phyloP scores from a whole-genome alignment of 768 basidiomycete species.

The Boletus subparvulus region DNA sequence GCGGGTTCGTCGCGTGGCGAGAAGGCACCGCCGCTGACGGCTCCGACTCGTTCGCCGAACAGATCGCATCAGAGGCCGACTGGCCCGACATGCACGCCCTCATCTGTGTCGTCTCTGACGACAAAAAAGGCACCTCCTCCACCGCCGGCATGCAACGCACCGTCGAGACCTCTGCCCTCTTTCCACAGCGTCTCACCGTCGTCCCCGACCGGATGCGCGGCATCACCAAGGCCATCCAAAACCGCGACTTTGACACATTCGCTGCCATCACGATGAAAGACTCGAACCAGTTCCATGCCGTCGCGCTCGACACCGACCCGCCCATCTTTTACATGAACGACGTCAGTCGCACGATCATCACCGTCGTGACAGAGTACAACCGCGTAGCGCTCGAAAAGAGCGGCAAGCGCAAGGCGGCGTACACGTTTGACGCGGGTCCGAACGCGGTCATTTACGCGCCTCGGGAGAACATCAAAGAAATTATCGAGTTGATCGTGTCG shows the following conservation, averaged over 20 bases:
- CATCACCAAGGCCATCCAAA: conserved; percentile 78
- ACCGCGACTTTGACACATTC: conserved; percentile 83
- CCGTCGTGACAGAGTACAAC: conserved; percentile 90
- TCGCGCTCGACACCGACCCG: conserved; percentile 93
- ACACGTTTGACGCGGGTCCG: conserved; percentile 99
- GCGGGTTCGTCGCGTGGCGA: conserved; percentile 97
- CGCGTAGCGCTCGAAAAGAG: conserved; percentile 61
- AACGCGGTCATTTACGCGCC: conserved; percentile 96
- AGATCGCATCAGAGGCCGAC: conserved; percentile 81
- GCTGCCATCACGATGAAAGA: conserved; percentile 94
- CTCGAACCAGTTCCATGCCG: conserved; percentile 98
- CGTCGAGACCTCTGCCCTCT: conserved; percentile 84
- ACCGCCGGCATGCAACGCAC: conserved; percentile 98
- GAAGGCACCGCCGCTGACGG: conserved; percentile 55
- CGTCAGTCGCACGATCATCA: conserved; percentile 89
- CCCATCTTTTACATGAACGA: conserved; percentile 99
- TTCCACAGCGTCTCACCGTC: conserved; percentile 88
- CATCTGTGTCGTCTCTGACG: conserved; percentile 94
- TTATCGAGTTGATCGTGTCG: conserved; percentile 69
- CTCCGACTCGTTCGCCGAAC: conserved; percentile 81
- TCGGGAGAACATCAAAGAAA: conserved; percentile 71
- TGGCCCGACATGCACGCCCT: conserved; percentile 97
- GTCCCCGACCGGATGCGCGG: conserved; percentile 85
- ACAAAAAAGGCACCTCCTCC: conserved; percentile 94
- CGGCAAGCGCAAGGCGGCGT: conserved; percentile 78